Conservation (phyloP, 2,329 filamentous ascomycete genomes). For the Tolypocladium cylindrosporum region DNA sequence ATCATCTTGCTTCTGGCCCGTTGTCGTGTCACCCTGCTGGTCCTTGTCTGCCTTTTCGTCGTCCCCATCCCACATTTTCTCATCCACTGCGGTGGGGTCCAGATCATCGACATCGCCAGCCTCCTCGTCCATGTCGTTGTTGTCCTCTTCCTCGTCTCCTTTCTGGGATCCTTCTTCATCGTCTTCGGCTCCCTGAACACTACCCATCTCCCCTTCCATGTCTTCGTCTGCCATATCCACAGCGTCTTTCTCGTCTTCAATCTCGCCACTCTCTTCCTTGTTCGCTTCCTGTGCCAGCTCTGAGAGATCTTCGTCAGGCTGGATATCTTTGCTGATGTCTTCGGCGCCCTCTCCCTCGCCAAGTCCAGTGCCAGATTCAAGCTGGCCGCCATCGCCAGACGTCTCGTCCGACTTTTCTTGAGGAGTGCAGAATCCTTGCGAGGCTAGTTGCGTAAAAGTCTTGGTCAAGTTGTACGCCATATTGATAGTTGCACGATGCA, state of each 20-base stretch:
- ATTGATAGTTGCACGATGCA: conserved; percentile 64
- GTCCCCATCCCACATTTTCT: conserved; percentile 97
- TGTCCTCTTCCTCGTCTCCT: conserved; percentile 53
- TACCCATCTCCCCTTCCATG: conserved; percentile 73
- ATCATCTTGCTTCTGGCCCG: conserved; percentile 57
- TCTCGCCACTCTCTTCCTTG: conserved; percentile 52
- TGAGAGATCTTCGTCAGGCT: conserved; percentile 83
- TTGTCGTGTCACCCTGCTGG: conserved; percentile 62
- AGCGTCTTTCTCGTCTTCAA: conserved; percentile 73
- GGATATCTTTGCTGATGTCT: conserved; percentile 95
- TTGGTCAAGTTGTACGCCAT: conserved; percentile 68
- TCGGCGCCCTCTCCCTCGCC: conserved; percentile 93
- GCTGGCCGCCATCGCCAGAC: conserved; percentile 60
- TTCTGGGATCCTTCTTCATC: conserved; percentile 51
- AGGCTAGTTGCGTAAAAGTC: conserved; percentile 67
- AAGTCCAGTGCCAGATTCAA: conserved; percentile 86
- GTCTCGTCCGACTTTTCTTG: conserved; percentile 68
- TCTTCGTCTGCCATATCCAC: conserved; percentile 92
- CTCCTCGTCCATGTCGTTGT: conserved; percentile 80
- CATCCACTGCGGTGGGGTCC: conserved; percentile 82
- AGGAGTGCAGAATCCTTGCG: conserved; percentile 85
- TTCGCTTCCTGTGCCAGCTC: conserved; percentile 83
- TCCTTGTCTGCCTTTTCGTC: conserved; percentile 77
- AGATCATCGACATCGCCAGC: conserved; percentile 84
- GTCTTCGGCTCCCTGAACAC: conserved; percentile 51